Evolutionary conservation across 78 protist genomes (phyloP).

Genomic region (Monosiga brevicollis): DNA sequence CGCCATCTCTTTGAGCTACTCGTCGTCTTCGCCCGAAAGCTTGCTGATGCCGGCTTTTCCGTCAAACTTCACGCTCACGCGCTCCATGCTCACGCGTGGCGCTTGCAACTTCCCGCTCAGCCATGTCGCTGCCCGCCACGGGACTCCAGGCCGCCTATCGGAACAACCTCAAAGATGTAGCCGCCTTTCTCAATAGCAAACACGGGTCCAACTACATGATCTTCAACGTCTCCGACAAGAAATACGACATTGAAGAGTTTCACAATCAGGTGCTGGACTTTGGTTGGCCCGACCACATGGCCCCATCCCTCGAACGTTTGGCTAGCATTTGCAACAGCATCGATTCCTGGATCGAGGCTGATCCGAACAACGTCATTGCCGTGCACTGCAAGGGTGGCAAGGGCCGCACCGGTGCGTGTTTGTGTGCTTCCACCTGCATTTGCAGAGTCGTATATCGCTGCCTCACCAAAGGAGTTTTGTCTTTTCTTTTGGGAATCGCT

Average conservation of each 20-base stretch:
- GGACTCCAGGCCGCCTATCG: slow-evolving; percentile 24
- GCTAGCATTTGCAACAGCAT: slow-evolving; percentile 43
- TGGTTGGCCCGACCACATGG: slow-evolving; percentile 76
- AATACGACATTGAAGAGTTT: slow-evolving; percentile 19
- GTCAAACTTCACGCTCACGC: too few relatives aligned
- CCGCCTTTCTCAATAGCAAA: slow-evolving; percentile 14
- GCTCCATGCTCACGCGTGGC: too few relatives aligned
- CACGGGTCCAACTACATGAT: slow-evolving; percentile 43
- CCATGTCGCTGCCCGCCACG: slow-evolving; percentile 50
- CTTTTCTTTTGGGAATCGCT: too few relatives aligned
- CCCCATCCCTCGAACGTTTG: slow-evolving; percentile 63
- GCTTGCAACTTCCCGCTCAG: slow-evolving; percentile 17
- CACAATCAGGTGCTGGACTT: slow-evolving; percentile 43
- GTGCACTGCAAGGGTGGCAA: slow-evolving; percentile 65
- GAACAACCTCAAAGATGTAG: slow-evolving; percentile 30
- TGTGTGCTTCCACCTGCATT: too few relatives aligned
- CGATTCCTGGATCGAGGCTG: slow-evolving; percentile 34
- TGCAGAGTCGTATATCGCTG: too few relatives aligned
- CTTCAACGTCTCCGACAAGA: slow-evolving; percentile 57
- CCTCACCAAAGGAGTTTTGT: too few relatives aligned
- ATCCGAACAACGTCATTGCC: slow-evolving; percentile 59
- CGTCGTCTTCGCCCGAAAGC: neutral
- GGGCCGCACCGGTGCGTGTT: slow-evolving; percentile 4
- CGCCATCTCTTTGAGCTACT: neutral
- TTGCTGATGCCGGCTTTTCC: too few relatives aligned